Conservation (phyloP, 1,139 yeast genomes). For the Yamadazyma oceani region DNA sequence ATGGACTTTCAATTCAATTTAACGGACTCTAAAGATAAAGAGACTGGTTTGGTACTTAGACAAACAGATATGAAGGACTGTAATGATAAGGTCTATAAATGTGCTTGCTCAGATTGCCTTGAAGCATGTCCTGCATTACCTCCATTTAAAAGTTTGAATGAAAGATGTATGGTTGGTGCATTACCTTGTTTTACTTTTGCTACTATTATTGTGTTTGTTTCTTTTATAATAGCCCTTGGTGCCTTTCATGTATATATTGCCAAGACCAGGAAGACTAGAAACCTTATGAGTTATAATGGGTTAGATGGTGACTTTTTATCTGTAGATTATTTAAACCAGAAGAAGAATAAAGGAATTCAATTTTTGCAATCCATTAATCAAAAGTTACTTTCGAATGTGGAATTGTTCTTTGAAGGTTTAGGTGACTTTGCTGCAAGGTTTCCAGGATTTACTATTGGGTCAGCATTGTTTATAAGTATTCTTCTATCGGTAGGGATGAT, state of each 20-base stretch:
- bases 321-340: slow-evolving; percentile 14
- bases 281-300: slow-evolving; percentile 17
- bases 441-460: slow-evolving; percentile 56
- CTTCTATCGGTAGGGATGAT: slow-evolving; percentile 54
- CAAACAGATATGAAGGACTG: slow-evolving; percentile 51
- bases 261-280: slow-evolving; percentile 12
- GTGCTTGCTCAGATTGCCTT: slow-evolving; percentile 93
- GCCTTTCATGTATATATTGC: slow-evolving; percentile 37
- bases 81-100: slow-evolving; percentile 61
- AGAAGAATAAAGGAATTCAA: slow-evolving; percentile 10
- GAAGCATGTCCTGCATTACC: slow-evolving; percentile 72
- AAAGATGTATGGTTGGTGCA: slow-evolving; percentile 55
- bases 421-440: slow-evolving; percentile 59
- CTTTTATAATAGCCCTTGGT: slow-evolving; percentile 34
- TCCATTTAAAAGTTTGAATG: slow-evolving; percentile 31
- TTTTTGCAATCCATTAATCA: slow-evolving; percentile 13
- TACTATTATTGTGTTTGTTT: slow-evolving; percentile 52
- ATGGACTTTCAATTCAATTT: slow-evolving; percentile 66
- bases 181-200: slow-evolving; percentile 75
- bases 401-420: slow-evolving; percentile 36
- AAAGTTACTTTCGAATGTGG: slow-evolving; percentile 19
- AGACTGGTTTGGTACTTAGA: slow-evolving; percentile 24
- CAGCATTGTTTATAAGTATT: slow-evolving; percentile 43
- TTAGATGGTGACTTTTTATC: slow-evolving; percentile 20
- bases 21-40: slow-evolving; percentile 18